phyloP scores from a whole-genome alignment of 306 rosid species.

The Dalbergia oliveri region DNA sequence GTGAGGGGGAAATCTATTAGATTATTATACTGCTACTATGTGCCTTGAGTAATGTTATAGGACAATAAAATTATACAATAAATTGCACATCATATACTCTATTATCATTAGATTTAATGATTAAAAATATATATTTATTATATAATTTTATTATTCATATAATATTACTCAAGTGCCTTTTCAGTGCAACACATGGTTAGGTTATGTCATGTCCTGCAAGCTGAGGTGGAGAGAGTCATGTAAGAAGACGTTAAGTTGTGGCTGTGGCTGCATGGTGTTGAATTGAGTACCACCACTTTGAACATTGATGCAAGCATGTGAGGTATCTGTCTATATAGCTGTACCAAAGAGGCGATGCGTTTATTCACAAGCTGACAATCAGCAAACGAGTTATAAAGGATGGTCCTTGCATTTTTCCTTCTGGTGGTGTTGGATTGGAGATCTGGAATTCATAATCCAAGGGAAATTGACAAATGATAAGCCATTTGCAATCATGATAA shows the following conservation, averaged over 20 bases:
- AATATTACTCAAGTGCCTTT: too few relatives aligned
- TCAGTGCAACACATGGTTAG: background rate
- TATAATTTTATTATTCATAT: too few relatives aligned
- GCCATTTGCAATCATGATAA: background rate
- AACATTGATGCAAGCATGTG: background rate
- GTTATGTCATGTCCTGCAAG: too few relatives aligned
- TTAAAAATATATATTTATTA: too few relatives aligned
- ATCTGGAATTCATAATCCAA: background rate
- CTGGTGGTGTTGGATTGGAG: background rate
- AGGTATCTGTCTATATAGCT: background rate
- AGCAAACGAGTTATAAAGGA: too few relatives aligned
- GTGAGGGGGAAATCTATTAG: background rate
- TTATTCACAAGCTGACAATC: slow-evolving; percentile 2
- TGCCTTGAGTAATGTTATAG: too few relatives aligned
- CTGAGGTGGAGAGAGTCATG: too few relatives aligned
- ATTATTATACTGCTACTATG: background rate
- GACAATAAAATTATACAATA: too few relatives aligned
- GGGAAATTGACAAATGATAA: background rate
- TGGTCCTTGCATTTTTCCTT: background rate
- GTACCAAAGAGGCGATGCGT: background rate
- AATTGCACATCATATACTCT: too few relatives aligned
- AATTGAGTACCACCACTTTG: background rate
- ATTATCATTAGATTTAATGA: too few relatives aligned
- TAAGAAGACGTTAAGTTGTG: background rate
- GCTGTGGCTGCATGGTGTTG: slow-evolving; percentile 17